Evolutionary conservation across 768 basidiomycete genomes (phyloP).

Genomic region (Suillus variegatus): DNA sequence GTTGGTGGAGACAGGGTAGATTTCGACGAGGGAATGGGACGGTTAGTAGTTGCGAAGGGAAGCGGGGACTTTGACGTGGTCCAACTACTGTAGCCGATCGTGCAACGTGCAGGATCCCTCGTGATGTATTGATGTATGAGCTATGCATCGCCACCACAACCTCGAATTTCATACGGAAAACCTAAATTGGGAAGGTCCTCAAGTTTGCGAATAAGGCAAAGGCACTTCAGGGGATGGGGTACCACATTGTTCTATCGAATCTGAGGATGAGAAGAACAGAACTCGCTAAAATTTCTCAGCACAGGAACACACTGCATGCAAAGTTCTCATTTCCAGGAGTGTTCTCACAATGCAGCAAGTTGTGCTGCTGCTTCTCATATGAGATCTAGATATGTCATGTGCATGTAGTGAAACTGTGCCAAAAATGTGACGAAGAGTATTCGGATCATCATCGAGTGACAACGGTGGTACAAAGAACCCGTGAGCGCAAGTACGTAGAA

Average conservation of each 20-base stretch:
- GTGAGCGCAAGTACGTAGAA: not conserved
- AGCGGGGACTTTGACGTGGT: conserved; percentile 30
- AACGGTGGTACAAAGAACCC: conserved; percentile 1
- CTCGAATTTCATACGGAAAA: not conserved
- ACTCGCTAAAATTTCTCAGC: not conserved
- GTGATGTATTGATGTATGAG: not conserved
- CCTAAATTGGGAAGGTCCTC: not conserved
- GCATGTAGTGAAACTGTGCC: not conserved
- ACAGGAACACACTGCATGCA: not conserved
- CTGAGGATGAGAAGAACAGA: not conserved
- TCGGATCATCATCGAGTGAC: not conserved
- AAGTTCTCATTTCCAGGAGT: not conserved
- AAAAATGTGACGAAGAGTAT: not conserved
- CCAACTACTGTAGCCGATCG: conserved; percentile 12
- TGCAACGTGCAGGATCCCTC: not conserved
- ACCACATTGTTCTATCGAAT: not conserved
- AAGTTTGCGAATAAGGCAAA: not conserved
- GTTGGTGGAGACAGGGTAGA: conserved; percentile 24
- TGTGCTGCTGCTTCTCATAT: not conserved
- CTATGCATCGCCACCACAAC: not conserved
- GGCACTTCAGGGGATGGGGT: not conserved
- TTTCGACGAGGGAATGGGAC: conserved; percentile 33
- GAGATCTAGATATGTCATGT: not conserved
- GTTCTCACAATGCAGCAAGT: not conserved
- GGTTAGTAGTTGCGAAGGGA: conserved; percentile 28